Evolutionary conservation across 148 eudicot species (phyloP).

Genomic region (Rhododendron mucronatum): DNA sequence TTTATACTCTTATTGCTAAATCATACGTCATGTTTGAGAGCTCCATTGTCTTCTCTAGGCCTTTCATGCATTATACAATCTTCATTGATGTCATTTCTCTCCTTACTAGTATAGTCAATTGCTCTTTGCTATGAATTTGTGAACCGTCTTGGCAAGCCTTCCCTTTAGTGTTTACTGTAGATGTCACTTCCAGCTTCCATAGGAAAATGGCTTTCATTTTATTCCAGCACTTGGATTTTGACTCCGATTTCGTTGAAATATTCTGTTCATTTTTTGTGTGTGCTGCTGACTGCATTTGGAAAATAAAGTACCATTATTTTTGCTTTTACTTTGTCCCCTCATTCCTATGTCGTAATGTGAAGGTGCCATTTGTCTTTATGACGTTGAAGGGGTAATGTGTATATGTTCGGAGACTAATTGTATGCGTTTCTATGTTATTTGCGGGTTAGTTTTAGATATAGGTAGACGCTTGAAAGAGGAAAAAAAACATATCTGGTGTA

Average conservation of each 20-base stretch:
- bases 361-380: neutral
- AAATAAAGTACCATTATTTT: neutral
- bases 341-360: neutral
- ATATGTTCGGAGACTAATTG: neutral
- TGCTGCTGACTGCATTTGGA: neutral
- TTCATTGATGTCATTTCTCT: neutral
- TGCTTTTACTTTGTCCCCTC: neutral
- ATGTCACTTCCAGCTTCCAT: neutral
- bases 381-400: neutral
- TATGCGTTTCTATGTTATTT: neutral
- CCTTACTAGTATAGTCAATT: neutral
- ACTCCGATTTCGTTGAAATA: neutral
- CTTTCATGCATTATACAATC: neutral
- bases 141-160: neutral
- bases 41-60: neutral
- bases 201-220: neutral
- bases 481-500: constrained; percentile 66
- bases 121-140: neutral
- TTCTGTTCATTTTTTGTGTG: neutral
- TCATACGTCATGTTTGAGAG: neutral
- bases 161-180: neutral
- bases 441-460: constrained; percentile 66
- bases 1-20: neutral
- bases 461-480: constrained; percentile 69
- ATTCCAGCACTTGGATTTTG: neutral